Base-by-base conservation (phyloP, 78 protist genomes). In the slime mould (Dictyostelium discoideum) region DNA sequence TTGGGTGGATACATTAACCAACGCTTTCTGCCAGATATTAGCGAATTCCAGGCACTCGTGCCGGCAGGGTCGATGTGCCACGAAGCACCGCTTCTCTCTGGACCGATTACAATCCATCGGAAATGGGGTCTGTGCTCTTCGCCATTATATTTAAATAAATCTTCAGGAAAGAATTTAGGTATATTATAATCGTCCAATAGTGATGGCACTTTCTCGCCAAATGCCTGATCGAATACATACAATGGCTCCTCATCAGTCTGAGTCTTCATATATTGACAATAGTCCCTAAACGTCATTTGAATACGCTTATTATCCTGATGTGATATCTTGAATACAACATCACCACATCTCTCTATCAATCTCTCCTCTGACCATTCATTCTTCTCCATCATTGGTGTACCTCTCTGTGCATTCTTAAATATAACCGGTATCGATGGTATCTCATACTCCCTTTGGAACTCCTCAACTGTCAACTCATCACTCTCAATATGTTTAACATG, bases 11-110 rank as follows among this genome's bases (percentile, higher is more conserved):
- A 94, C 80, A 94, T 48, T 39, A 90, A n/a, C 97, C 97, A 94
- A 39, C 97, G 50, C 44, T 94, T 94, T 37, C 81, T 54, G 46
- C 97, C 97, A 69, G 92, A 14, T 0, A 94, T 10, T 3, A 87
- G 44, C 50, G 79, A 40, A 74, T 94, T 94, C 97, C 97, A 94
- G 2, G 97, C 97, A 74, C 92, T 84, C 0, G 97, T 94, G 2
- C 97, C 97, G 10, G 85, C 94, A 0, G 97, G 97, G 37, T 94
- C 97, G 14, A 84, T 94, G 9, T 94, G 97, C 93, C 93, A 94
- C 7, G 97, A 93, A 1, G 97, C 90, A 48, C 97, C 97, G 29
- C 86, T 69, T 32, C 97, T 81, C 3, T 57, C 92, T 10, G 97
- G 97, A 6, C 97, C 97, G 48, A 87, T 85, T 10, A 94, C 90